These are phyloP conservation scores for Chamaenerion angustifolium DNA, from an alignment of 345 rosid genomes.

Conservation along the genomic window DNA sequence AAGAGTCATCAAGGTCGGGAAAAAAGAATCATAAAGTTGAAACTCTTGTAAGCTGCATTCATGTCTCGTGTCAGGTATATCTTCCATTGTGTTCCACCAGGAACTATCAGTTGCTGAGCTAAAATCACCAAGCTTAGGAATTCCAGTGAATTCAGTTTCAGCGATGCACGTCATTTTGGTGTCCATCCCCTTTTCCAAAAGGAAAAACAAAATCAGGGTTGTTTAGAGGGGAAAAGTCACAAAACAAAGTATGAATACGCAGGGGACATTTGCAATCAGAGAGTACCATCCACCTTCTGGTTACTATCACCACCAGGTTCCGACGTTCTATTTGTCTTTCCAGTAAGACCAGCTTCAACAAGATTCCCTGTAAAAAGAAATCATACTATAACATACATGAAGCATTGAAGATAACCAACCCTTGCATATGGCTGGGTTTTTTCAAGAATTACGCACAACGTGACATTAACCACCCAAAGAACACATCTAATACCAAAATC, in stretches of 20 bases:
- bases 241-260: background rate
- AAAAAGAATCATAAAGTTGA: slow-evolving; percentile 52
- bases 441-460: background rate
- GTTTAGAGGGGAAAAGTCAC: background rate
- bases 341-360: slow-evolving; percentile 15
- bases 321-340: slow-evolving; percentile 19
- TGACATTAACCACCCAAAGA: background rate
- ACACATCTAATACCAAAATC: slow-evolving; percentile 29
- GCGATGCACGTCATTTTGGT: slow-evolving; percentile 35
- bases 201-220: slow-evolving; percentile 3
- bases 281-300: slow-evolving; percentile 84
- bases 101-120: slow-evolving; percentile 30
- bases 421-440: background rate
- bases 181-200: slow-evolving; percentile 23
- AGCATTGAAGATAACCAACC: background rate
- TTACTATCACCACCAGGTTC: slow-evolving; percentile 20
- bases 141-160: slow-evolving; percentile 32
- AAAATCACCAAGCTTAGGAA: slow-evolving; percentile 54
- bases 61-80: slow-evolving; percentile 14
- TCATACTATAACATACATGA: background rate
- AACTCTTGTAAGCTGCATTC: slow-evolving; percentile 51
- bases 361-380: slow-evolving; percentile 18
- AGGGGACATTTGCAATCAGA: slow-evolving; percentile 19
- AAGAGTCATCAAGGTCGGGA: slow-evolving; percentile 34
- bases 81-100: slow-evolving; percentile 21